Base-by-base conservation (phyloP, 306 rosid species). In the Corylus avellana region DNA sequence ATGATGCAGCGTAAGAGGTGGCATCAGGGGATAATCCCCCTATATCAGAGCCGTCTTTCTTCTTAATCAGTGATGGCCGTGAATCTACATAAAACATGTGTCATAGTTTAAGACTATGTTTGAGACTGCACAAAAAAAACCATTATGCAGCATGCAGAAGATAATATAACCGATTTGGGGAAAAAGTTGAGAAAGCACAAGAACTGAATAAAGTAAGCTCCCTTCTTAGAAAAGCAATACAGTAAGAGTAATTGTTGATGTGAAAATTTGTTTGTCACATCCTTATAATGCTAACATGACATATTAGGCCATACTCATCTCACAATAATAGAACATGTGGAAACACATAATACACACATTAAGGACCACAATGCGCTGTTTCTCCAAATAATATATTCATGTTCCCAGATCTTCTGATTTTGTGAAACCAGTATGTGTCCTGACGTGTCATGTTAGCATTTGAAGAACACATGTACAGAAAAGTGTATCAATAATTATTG, bases 11-110 rank as follows among this genome's bases (percentile, higher is more conserved):
- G 80, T 56, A 49, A 49, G 84, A 80, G 57, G 85, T 32, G 64
- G 77, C 88, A 77, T 76, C 77, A 11, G 78, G 22, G 47, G 88
- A 86, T 76, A 81, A 62, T 18, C 77, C 88, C 77, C 75, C 90
- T 72, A 82, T 79, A 77, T 88, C 89, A 58, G 91, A 76, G 71
- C 56, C 87, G 44, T 83, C 87, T 78, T 85, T 90, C 82, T 85
- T 91, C 77, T 72, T 81, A 75, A 57, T 85, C 61, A 70, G 73
- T 16, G 79, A 53, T 53, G 85, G 55, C 69, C 57, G 88, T 44
- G 89, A 77, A 86, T 87, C 99, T 93, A 85, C 91, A 83, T 51
- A 14, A 77, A 48, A 73, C 75, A 55, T 58, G 59, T 58, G 46
- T 62, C 55, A 75, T 8, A 63, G 81, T 61, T 75, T 44, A 49